Conservation (phyloP, 495 filamentous ascomycete species). For the Aspergillus campestris region DNA sequence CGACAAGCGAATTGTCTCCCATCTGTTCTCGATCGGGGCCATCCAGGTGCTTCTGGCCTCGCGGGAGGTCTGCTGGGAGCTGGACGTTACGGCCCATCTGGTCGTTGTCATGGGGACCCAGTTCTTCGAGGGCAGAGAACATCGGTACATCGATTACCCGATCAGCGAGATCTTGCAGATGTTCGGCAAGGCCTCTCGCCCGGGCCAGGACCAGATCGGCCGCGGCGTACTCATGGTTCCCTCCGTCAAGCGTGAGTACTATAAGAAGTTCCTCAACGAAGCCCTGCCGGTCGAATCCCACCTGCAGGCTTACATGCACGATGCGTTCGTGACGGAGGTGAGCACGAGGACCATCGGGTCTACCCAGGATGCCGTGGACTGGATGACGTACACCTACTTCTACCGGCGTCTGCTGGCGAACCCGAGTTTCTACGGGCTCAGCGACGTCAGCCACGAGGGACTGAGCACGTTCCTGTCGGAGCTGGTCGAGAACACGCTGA, state of each 20-base stretch:
- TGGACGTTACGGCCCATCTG: slow-evolving; percentile 78
- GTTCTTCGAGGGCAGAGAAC: slow-evolving; percentile 93
- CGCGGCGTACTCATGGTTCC: slow-evolving; percentile 93
- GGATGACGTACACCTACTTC: slow-evolving; percentile 97
- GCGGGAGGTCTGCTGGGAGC: slow-evolving; percentile 93
- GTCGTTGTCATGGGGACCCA: slow-evolving; percentile 99
- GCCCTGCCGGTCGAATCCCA: slow-evolving; percentile 93
- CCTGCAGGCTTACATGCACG: slow-evolving; percentile 80
- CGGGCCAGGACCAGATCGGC: slow-evolving; percentile 68
- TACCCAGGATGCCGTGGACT: slow-evolving; percentile 96
- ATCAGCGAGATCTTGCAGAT: slow-evolving; percentile 98
- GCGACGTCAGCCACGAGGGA: slow-evolving; percentile 84
- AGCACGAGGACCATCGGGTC: slow-evolving; percentile 89
- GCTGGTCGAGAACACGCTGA: slow-evolving; percentile 85
- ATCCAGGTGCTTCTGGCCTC: slow-evolving; percentile 92
- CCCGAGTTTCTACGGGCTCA: slow-evolving; percentile 90
- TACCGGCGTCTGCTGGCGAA: slow-evolving; percentile 96
- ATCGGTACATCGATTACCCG: slow-evolving; percentile 95
- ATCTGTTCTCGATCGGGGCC: slow-evolving; percentile 83
- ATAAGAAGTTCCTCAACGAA: slow-evolving; percentile 97
- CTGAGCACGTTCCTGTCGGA: slow-evolving; percentile 93
- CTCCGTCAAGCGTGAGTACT: slow-evolving; percentile 89
- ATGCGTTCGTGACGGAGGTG: slow-evolving; percentile 94
- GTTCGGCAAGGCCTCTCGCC: slow-evolving; percentile 87
- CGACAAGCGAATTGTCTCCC: slow-evolving; percentile 88